Conservation (phyloP, 495 filamentous ascomycete genomes). For the Thermothielavioides terrestris region DNA sequence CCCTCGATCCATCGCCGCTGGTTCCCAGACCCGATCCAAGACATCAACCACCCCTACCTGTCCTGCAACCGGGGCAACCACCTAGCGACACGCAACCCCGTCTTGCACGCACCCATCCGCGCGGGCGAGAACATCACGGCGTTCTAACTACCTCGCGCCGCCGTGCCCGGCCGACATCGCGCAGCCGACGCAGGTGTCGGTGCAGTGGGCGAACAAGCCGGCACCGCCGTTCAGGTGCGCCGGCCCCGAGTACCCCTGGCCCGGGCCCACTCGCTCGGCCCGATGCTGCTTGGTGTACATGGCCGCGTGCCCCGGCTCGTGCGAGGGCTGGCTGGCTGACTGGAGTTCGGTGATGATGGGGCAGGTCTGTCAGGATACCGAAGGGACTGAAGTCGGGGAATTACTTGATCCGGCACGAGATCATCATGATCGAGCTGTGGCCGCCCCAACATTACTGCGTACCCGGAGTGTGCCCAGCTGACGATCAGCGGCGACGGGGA, state of each 20-base stretch:
- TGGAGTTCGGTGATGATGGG: no score
- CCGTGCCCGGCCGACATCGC: background rate
- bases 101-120: slow-evolving; percentile 26
- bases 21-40: slow-evolving; percentile 35
- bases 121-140: slow-evolving; percentile 41
- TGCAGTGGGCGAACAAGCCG: no score
- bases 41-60: slow-evolving; percentile 28
- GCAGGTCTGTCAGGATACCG: slow-evolving; percentile 29
- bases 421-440: slow-evolving; percentile 14
- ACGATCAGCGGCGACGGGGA: background rate
- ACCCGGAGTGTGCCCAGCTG: slow-evolving; percentile 36
- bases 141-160: slow-evolving; percentile 33
- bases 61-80: slow-evolving; percentile 38
- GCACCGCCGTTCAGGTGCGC: background rate
- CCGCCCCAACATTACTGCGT: slow-evolving; percentile 27
- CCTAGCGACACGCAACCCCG: slow-evolving; percentile 5
- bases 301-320: slow-evolving; percentile 26
- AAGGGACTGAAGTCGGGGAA: slow-evolving; percentile 22
- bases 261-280: slow-evolving; percentile 34
- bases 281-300: slow-evolving; percentile 41
- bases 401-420: slow-evolving; percentile 33
- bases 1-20: slow-evolving; percentile 1
- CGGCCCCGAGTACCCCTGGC: slow-evolving; percentile 26
- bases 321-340: no score
- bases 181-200: background rate